Conservation (phyloP, 176 grass and related monocot genomes). For the Juncus effusus region DNA sequence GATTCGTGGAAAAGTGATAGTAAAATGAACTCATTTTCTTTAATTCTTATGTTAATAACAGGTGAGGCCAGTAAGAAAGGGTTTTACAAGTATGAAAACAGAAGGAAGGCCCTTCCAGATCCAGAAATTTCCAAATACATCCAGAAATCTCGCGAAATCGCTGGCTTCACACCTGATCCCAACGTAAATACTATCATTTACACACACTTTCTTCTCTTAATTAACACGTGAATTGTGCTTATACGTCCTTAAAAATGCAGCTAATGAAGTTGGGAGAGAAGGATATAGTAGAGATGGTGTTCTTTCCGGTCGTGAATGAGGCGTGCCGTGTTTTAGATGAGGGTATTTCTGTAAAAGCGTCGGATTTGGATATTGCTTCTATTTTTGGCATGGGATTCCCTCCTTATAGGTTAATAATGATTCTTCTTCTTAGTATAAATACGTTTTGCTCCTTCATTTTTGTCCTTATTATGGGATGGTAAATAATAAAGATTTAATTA, state of each 20-base stretch:
- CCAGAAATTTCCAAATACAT: slow-evolving; percentile 70
- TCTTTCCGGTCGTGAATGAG: slow-evolving; percentile 84
- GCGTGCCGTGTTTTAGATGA: slow-evolving; percentile 83
- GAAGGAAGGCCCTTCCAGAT: slow-evolving; percentile 74
- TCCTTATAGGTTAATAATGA: slow-evolving; percentile 57
- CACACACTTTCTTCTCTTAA: no score
- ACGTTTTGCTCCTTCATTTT: neutral
- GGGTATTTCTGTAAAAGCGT: slow-evolving; percentile 77
- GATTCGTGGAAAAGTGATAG: no score
- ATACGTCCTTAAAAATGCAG: slow-evolving; percentile 30
- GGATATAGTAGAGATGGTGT: slow-evolving; percentile 85
- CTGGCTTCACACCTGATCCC: slow-evolving; percentile 53
- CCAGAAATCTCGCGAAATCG: slow-evolving; percentile 72
- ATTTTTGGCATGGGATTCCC: slow-evolving; percentile 93
- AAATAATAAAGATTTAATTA: neutral
- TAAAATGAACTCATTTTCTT: slow-evolving; percentile 9
- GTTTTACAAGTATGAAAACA: slow-evolving; percentile 96
- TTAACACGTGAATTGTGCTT: no score
- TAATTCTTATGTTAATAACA: slow-evolving; percentile 26
- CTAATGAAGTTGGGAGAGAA: slow-evolving; percentile 72
- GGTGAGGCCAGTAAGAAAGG: slow-evolving; percentile 74
- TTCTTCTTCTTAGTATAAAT: slow-evolving; percentile 11
- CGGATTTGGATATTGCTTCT: slow-evolving; percentile 85
- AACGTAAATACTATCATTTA: no score
- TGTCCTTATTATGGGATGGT: neutral